phyloP scores from a whole-genome alignment of 2,329 filamentous ascomycete species.

The Colletotrichum euphorbiae region DNA sequence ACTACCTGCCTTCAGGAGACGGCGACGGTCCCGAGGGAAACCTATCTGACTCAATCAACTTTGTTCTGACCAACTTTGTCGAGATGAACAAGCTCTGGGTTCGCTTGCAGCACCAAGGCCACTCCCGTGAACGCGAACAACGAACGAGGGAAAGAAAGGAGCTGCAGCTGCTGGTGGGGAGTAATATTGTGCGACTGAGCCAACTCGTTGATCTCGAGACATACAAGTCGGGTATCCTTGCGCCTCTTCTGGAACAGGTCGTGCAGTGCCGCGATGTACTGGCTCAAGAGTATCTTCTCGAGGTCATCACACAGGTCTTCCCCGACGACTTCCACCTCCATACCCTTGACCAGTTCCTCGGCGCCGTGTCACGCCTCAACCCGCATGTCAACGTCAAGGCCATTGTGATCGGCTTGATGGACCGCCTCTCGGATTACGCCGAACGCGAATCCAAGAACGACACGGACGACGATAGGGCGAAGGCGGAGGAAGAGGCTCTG shows the following conservation, averaged over 20 bases:
- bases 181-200: conserved; percentile 93
- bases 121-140: conserved; percentile 93
- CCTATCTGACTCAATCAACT: conserved; percentile 96
- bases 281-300: conserved; percentile 95
- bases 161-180: conserved; percentile 93
- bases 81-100: conserved; percentile 99
- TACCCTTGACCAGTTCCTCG: conserved; percentile 94
- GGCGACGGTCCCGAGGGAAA: conserved; percentile 95
- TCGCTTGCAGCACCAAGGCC: conserved; percentile 94
- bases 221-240: conserved; percentile 91
- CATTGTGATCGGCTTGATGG: conserved; percentile 98
- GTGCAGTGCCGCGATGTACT: conserved; percentile 97
- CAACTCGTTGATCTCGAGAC: conserved; percentile 95
- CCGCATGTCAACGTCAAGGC: conserved; percentile 98
- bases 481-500: conserved; percentile 87
- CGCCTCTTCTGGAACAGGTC: conserved; percentile 92
- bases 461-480: conserved; percentile 76
- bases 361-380: conserved; percentile 90
- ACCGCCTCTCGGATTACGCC: conserved; percentile 93
- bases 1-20: conserved; percentile 83
- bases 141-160: conserved; percentile 95
- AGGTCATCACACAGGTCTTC: conserved; percentile 99
- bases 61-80: conserved; percentile 97
- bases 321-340: conserved; percentile 98
- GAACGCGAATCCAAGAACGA: conserved; percentile 84